Evolutionary conservation across 106 monocot genomes (phyloP).

Genomic region (Dioscorea zingiberensis): DNA sequence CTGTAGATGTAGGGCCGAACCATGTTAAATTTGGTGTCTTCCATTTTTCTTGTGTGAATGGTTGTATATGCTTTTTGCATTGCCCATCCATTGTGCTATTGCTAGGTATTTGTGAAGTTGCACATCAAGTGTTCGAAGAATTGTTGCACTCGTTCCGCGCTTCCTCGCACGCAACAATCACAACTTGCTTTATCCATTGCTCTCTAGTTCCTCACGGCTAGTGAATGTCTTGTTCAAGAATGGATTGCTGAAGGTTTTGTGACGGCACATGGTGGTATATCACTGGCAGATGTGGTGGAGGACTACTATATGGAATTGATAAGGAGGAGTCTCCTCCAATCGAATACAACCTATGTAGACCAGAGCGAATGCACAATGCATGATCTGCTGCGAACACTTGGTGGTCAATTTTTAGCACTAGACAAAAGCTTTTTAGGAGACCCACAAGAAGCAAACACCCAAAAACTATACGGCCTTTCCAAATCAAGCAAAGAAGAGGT

Average conservation of each 20-base stretch:
- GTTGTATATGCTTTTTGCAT: no score
- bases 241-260: conserved; percentile 41
- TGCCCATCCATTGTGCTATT: no score
- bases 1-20: no score
- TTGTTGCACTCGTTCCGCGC: no score
- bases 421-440: conserved; percentile 9
- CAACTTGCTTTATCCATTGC: conserved; percentile 30
- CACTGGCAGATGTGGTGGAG: background rate
- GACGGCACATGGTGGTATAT: conserved; percentile 1
- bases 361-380: conserved; percentile 20
- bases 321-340: conserved; percentile 20
- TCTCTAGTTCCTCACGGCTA: conserved; percentile 9
- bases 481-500: no score
- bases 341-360: background rate
- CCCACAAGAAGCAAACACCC: background rate
- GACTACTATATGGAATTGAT: conserved; percentile 22
- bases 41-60: no score
- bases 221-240: background rate
- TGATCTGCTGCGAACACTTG: conserved; percentile 19
- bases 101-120: no score
- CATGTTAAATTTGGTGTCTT: no score
- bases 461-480: no score
- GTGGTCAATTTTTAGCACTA: conserved; percentile 15
- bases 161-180: no score
- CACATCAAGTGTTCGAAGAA: no score